phyloP scores from a whole-genome alignment of 306 rosid species.

The Crotalaria pallida region DNA sequence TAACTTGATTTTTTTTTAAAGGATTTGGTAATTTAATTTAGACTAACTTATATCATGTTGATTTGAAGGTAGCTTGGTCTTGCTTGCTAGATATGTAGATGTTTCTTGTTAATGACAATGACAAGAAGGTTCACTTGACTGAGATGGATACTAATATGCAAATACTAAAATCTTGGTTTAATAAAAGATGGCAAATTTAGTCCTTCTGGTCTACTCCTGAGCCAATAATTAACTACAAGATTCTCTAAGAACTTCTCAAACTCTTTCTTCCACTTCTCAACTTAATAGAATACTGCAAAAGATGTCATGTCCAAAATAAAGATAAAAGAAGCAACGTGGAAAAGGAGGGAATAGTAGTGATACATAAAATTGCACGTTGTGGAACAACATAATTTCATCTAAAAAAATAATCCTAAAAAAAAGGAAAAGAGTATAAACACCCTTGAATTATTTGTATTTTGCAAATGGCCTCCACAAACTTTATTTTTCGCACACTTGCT shows the following conservation, averaged over 20 bases:
- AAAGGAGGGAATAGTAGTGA: no score
- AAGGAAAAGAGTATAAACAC: no score
- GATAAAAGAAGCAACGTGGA: no score
- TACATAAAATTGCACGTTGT: no score
- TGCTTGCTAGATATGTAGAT: not conserved
- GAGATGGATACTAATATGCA: not conserved
- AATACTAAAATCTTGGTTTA: not conserved
- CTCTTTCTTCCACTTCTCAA: not conserved
- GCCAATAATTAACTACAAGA: not conserved
- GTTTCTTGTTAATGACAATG: not conserved
- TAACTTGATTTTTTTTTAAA: no score
- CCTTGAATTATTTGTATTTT: no score
- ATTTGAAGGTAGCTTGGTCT: not conserved
- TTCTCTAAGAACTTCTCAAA: not conserved
- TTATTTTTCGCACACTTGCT: no score
- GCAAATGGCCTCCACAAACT: no score
- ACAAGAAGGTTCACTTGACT: not conserved
- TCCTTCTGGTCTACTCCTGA: no score
- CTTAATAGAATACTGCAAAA: not conserved
- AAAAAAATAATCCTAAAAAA: no score
- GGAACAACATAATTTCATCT: no score
- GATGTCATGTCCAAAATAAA: not conserved
- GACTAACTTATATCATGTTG: not conserved
- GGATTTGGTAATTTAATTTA: no score
- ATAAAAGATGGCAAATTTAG: not conserved